Evolutionary conservation across 768 basidiomycete species (phyloP), one percentile per base, ranked within the genome.

Genomic region (Tylopilus cervinicoccineus): DNA sequence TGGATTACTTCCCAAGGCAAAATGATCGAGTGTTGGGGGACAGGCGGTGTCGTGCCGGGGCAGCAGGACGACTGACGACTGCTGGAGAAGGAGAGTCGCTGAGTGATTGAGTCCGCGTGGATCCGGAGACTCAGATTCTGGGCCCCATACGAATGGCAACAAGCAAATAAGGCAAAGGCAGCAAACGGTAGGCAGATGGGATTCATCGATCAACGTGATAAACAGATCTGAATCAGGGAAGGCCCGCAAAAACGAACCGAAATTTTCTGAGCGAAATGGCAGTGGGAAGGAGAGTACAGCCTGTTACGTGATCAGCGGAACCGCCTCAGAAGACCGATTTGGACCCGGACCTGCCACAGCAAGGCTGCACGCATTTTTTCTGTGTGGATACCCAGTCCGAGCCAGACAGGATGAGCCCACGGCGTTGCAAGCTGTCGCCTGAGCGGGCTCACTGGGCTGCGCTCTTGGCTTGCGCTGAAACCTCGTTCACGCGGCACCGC

Each of bases 231-330:
- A 46, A 46, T 47, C 45, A 54, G 54, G 52, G 60, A 59, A 53
- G 51, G 47, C 44, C 34, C 38, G 47, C 34, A 16, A 50, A 48
- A 20, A 47, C 32, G 50, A 60, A 43, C 33, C 45, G 27, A 65
- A 58, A 44, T 32, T 53, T 54, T 26, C 47, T 43, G 49, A 42
- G 44, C 26, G 13, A 54, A 55, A 60, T 43, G 52, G 52, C 52
- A 37, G 57, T 55, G 53, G 47, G 49, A 59, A 50, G 50, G 48
- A 53, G 48, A 40, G 46, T 47, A 51, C 52, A 56, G 48, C 51
- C 49, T 38, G 57, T 66, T 68, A 66, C 65, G 65, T 66, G 54
- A 66, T 53, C 53, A 50, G 46, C 55, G 56, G 64, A 50, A 64
- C 54, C 51, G 51, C 59, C 55, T 41, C 43, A 53, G 39, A 41